Conservation (phyloP, 1,284 basidiomycete species). For the Ganoderma leucocontextum region DNA sequence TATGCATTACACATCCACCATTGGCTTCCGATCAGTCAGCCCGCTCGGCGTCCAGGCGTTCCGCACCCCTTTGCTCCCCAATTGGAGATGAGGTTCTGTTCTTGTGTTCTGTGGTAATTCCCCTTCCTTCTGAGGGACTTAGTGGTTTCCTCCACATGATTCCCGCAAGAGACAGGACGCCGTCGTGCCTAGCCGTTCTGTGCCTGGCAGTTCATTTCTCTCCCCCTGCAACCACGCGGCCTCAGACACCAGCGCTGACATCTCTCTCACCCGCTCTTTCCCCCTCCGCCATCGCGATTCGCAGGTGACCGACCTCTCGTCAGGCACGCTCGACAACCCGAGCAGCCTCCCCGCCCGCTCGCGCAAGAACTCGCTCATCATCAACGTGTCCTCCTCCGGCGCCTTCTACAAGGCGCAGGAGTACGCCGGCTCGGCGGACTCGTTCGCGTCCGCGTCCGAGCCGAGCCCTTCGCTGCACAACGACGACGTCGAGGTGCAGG, state of each 20-base stretch:
- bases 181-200: not conserved
- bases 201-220: constrained; percentile 3
- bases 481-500: constrained; percentile 51
- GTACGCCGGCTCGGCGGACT: constrained; percentile 58
- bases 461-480: constrained; percentile 30
- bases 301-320: constrained; percentile 27
- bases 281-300: no score
- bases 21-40: not conserved
- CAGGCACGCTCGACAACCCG: constrained; percentile 23
- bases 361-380: constrained; percentile 34
- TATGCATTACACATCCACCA: not conserved
- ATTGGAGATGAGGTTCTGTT: not conserved
- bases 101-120: not conserved
- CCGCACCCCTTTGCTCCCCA: not conserved
- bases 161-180: not conserved
- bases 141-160: not conserved
- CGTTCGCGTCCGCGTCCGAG: constrained; percentile 51
- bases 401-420: constrained; percentile 58
- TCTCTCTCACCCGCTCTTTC: not conserved
- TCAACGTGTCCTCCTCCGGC: constrained; percentile 34
- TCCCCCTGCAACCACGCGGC: not conserved
- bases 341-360: constrained; percentile 30
- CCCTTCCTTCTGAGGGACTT: not conserved
- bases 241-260: constrained; percentile 5
- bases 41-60: not conserved